Percentiles rank a stretch among this genome's conserved stretches.
phyloP scores from a whole-genome alignment of 345 rosid species.

The Camelina neglecta region DNA sequence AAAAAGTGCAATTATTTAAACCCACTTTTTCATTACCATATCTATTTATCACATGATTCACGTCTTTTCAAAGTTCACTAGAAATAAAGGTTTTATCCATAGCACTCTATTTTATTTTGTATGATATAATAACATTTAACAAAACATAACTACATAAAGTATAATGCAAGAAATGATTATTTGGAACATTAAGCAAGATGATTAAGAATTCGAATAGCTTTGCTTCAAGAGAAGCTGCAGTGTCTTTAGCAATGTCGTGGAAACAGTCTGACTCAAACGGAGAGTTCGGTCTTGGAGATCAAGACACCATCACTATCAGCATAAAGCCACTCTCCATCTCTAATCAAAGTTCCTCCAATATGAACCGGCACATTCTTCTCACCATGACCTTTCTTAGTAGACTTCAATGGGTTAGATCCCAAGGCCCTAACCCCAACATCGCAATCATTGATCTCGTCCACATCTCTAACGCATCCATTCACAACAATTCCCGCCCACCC shows the following conservation, averaged over 20 bases:
- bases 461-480: slow-evolving; percentile 85
- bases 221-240: background rate
- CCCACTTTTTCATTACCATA: background rate
- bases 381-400: slow-evolving; percentile 77
- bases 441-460: slow-evolving; percentile 79
- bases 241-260: background rate
- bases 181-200: background rate
- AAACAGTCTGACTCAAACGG: slow-evolving; percentile 46
- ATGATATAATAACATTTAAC: background rate
- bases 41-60: slow-evolving; percentile 11
- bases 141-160: background rate
- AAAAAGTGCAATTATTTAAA: too few species aligned
- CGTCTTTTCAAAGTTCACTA: background rate
- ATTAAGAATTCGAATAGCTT: background rate
- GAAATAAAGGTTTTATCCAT: background rate
- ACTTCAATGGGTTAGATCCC: slow-evolving; percentile 79
- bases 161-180: background rate
- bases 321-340: slow-evolving; percentile 84
- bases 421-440: slow-evolving; percentile 81
- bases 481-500: slow-evolving; percentile 89
- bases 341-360: slow-evolving; percentile 65
- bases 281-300: slow-evolving; percentile 64
- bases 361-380: slow-evolving; percentile 66
- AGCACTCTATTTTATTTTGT: background rate
- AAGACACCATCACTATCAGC: slow-evolving; percentile 87